A percentile compares a stretch with the other conserved stretches of the same genome.
phyloP scores from a whole-genome alignment of 345 rosid species.

The Acer saccharum region DNA sequence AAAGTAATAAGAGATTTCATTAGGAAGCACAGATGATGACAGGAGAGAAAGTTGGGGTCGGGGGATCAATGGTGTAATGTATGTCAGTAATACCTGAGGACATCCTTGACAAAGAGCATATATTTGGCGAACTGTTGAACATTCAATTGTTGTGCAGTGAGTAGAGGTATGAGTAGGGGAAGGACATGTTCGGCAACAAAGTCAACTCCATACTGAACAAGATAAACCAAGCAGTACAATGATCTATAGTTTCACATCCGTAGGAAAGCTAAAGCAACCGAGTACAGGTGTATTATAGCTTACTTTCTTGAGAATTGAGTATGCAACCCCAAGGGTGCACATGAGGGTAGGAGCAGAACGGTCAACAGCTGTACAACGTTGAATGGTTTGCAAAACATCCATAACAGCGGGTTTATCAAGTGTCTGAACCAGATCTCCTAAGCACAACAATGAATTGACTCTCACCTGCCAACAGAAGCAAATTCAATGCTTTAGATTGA shows the following conservation, averaged over 20 bases:
- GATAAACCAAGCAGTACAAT: constrained; percentile 19
- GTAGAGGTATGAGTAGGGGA: constrained; percentile 82
- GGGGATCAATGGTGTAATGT: constrained; percentile 1
- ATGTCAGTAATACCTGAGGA: constrained; percentile 61
- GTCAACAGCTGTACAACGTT: constrained; percentile 93
- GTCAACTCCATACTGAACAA: constrained; percentile 81
- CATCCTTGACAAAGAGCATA: constrained; percentile 88
- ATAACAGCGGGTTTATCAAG: constrained; percentile 78
- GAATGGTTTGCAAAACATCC: constrained; percentile 83
- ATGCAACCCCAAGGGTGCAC: constrained; percentile 95
- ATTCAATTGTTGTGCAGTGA: constrained; percentile 86
- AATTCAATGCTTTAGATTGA: constrained; percentile 20
- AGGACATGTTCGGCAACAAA: constrained; percentile 88
- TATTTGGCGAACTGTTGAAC: constrained; percentile 95
- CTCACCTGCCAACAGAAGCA: constrained; percentile 64
- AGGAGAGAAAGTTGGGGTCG: background rate
- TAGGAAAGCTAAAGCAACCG: constrained; percentile 12
- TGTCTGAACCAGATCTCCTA: constrained; percentile 66
- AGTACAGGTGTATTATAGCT: background rate
- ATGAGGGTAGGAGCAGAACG: constrained; percentile 95
- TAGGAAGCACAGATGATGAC: background rate
- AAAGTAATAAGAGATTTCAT: background rate
- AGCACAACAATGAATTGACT: constrained; percentile 90
- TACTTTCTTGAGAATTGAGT: constrained; percentile 88
- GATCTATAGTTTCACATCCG: constrained; percentile 13